phyloP scores from a whole-genome alignment of 2,329 filamentous ascomycete genomes.

The Akanthomyces uredinophilus region DNA sequence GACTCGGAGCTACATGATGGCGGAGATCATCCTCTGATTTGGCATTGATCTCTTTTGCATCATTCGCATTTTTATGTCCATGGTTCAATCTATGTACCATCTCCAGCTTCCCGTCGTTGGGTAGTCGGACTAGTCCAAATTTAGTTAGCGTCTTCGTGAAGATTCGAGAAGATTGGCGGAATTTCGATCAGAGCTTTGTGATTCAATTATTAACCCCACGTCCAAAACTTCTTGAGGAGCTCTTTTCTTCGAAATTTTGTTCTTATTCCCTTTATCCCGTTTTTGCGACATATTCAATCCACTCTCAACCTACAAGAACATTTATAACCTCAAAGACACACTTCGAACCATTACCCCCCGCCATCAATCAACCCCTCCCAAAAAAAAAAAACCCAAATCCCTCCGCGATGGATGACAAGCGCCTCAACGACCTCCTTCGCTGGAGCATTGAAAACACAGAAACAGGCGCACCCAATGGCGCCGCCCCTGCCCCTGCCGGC shows the following conservation, averaged over 20 bases:
- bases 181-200: constrained; percentile 16
- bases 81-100: too few species aligned
- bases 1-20: too few species aligned
- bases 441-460: constrained; percentile 59
- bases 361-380: constrained; percentile 6
- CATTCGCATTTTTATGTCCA: too few species aligned
- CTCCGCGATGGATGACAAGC: constrained; percentile 42
- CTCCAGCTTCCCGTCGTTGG: not conserved
- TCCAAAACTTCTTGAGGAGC: not conserved
- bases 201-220: constrained; percentile 13
- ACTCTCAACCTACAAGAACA: not conserved
- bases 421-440: constrained; percentile 72
- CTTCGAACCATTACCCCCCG: not conserved
- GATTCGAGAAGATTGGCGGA: constrained; percentile 14
- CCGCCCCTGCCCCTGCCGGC: constrained; percentile 28
- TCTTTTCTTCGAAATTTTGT: not conserved
- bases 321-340: not conserved
- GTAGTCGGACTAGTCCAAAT: constrained; percentile 3
- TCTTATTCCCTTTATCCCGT: not conserved
- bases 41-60: too few species aligned
- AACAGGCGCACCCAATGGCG: constrained; percentile 25
- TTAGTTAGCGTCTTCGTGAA: constrained; percentile 13
- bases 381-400: not conserved
- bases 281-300: not conserved
- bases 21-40: too few species aligned